Conservation (phyloP, 768 basidiomycete species). For the Cyclocybe aegerita region DNA sequence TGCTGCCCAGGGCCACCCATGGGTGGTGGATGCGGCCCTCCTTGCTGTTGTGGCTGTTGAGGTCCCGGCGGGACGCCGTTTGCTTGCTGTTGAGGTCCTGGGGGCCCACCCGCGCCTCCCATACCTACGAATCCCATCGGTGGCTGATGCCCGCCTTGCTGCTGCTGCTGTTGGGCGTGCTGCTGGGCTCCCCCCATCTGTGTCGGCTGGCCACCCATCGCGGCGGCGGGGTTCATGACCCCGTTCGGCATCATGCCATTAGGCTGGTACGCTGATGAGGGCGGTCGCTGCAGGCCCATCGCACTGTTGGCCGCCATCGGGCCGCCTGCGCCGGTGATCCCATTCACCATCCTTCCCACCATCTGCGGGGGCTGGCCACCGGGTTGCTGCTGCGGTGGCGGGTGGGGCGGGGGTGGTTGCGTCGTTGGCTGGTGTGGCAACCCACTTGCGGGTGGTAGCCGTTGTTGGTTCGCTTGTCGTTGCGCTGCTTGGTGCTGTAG, state of each 20-base stretch:
- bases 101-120: slow-evolving; percentile 11
- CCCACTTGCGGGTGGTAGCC: slow-evolving; percentile 12
- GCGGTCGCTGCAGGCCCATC: slow-evolving; percentile 14
- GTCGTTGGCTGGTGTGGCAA: slow-evolving; percentile 2
- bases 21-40: too few relatives aligned
- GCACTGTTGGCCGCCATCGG: slow-evolving; percentile 6
- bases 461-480: slow-evolving; percentile 25
- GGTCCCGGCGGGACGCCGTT: slow-evolving; percentile 33
- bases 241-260: slow-evolving; percentile 28
- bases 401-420: background rate
- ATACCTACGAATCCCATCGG: background rate
- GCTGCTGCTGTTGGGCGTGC: slow-evolving; percentile 28
- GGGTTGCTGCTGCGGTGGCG: background rate
- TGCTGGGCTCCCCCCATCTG: slow-evolving; percentile 20
- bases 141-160: slow-evolving; percentile 29
- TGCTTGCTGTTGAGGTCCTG: slow-evolving; percentile 21
- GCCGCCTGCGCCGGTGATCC: slow-evolving; percentile 14
- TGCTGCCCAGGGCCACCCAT: too few relatives aligned
- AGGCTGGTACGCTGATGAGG: slow-evolving; percentile 13
- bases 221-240: slow-evolving; percentile 11
- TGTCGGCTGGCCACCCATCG: slow-evolving; percentile 20
- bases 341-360: slow-evolving; percentile 5
- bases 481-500: slow-evolving; percentile 24
- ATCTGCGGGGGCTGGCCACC: background rate
- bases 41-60: slow-evolving; percentile 11